phyloP scores from a whole-genome alignment of 2,329 filamentous ascomycete species.

The Trichoderma sp. region DNA sequence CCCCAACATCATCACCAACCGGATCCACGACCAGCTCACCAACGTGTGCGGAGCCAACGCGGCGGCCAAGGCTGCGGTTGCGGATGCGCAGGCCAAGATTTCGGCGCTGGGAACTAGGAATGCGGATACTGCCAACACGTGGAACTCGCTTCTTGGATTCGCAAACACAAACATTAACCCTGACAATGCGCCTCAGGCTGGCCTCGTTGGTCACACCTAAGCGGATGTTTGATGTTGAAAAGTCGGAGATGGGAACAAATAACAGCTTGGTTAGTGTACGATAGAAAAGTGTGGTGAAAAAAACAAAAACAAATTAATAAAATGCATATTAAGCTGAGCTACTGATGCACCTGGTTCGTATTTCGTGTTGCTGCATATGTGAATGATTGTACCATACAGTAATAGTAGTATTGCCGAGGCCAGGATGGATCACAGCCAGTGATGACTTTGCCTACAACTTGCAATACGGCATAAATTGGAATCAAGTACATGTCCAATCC shows the following conservation, averaged over 20 bases:
- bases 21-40: conserved; percentile 9
- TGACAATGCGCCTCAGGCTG: background rate
- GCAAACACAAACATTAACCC: conserved; percentile 7
- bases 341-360: background rate
- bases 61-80: conserved; percentile 6
- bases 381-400: background rate
- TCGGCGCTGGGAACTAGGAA: background rate
- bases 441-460: too few species aligned
- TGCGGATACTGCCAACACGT: conserved; percentile 8
- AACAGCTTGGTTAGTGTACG: background rate
- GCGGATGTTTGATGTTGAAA: background rate
- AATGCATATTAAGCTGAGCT: background rate
- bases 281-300: background rate
- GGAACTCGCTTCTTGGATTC: conserved; percentile 8
- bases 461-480: too few species aligned
- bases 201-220: conserved; percentile 6
- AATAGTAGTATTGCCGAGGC: too few species aligned
- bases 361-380: background rate
- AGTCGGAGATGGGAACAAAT: background rate
- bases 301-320: background rate
- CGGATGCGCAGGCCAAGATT: background rate
- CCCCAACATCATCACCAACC: conserved; percentile 15
- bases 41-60: conserved; percentile 14
- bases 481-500: too few species aligned
- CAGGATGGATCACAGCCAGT: too few species aligned